Evolutionary conservation across 768 basidiomycete species (phyloP).

Genomic region (Mycena epipterygia): DNA sequence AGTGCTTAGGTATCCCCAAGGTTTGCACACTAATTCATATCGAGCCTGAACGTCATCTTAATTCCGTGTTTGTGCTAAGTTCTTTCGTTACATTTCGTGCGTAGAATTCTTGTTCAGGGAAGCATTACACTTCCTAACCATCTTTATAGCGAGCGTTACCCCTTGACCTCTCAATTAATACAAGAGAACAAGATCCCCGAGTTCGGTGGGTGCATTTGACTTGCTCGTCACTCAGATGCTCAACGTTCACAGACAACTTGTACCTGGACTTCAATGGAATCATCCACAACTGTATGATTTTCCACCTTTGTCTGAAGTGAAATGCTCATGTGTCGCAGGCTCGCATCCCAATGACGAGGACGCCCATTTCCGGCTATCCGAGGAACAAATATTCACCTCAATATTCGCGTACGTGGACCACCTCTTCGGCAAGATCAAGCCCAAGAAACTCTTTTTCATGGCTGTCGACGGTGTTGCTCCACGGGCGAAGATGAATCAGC

Average conservation of each 20-base stretch:
- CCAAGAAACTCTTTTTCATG: slow-evolving; percentile 98
- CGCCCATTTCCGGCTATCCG: slow-evolving; percentile 94
- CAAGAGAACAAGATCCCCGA: slow-evolving; percentile 99
- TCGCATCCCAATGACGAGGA: slow-evolving; percentile 98
- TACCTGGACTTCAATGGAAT: slow-evolving; percentile 97
- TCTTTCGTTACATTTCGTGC: slow-evolving; percentile 96
- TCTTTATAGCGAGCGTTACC: slow-evolving; percentile 90
- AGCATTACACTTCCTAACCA: slow-evolving; percentile 15
- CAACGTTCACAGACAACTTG: slow-evolving; percentile 74
- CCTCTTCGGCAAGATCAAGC: slow-evolving; percentile 97
- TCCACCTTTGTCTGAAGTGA: neutral
- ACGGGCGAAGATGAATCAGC: slow-evolving; percentile 99
- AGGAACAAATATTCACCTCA: slow-evolving; percentile 97
- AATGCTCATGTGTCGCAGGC: slow-evolving; percentile 56
- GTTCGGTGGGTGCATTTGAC: slow-evolving; percentile 73
- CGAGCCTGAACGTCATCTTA: slow-evolving; percentile 7
- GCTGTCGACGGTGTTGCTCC: slow-evolving; percentile 98
- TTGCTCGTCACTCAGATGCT: slow-evolving; percentile 14
- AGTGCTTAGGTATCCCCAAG: slow-evolving; percentile 71
- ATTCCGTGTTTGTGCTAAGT: slow-evolving; percentile 61
- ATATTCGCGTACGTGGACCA: slow-evolving; percentile 98
- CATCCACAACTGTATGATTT: slow-evolving; percentile 79
- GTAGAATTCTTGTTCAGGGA: slow-evolving; percentile 48
- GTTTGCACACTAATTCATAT: slow-evolving; percentile 49
- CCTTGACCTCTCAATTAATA: slow-evolving; percentile 97